Conservation (phyloP, 2,329 filamentous ascomycete genomes). For the Talaromyces rugulosus region DNA sequence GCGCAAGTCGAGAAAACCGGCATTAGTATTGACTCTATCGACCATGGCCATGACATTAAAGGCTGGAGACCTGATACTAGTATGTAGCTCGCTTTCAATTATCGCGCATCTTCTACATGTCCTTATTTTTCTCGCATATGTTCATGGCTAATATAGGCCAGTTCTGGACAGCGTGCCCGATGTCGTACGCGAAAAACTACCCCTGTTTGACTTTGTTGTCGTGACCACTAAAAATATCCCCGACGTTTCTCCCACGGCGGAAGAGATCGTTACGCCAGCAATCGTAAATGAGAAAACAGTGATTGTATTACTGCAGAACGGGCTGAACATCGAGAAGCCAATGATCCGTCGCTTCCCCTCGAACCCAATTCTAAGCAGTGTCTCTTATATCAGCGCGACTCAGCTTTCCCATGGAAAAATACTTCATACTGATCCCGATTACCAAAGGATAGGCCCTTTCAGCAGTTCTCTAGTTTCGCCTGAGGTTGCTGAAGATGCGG, state of each 20-base stretch:
- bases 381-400: conserved; percentile 50
- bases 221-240: conserved; percentile 57
- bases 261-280: conserved; percentile 48
- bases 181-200: conserved; percentile 20
- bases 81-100: conserved; percentile 20
- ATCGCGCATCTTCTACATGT: neutral
- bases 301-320: conserved; percentile 56
- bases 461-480: conserved; percentile 14
- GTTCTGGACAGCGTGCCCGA: conserved; percentile 49
- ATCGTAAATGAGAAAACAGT: conserved; percentile 47
- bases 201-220: conserved; percentile 53
- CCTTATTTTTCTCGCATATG: neutral
- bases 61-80: conserved; percentile 42
- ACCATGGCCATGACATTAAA: conserved; percentile 43
- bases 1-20: conserved; percentile 45
- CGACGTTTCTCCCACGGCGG: conserved; percentile 47
- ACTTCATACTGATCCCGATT: conserved; percentile 51
- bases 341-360: conserved; percentile 47
- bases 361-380: conserved; percentile 50
- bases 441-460: conserved; percentile 50
- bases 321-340: conserved; percentile 56
- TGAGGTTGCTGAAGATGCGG: conserved; percentile 22
- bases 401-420: conserved; percentile 47
- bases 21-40: conserved; percentile 53
- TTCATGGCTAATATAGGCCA: conserved; percentile 14